Evolutionary conservation across 106 monocot species (phyloP).

Genomic region (Chionographis japonica): DNA sequence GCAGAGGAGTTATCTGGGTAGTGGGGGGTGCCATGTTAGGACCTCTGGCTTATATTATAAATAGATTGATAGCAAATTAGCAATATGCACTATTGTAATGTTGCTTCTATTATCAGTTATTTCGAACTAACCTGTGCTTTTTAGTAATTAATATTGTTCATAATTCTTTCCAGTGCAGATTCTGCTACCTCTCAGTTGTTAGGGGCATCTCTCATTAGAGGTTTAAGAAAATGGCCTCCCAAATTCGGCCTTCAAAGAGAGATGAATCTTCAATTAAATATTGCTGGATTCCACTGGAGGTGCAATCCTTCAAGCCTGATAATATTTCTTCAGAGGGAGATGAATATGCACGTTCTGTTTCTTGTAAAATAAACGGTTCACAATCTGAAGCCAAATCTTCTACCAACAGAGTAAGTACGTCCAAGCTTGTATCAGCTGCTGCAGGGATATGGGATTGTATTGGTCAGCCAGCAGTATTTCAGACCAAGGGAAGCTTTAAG

Average conservation of each 20-base stretch:
- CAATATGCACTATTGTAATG: too few species aligned
- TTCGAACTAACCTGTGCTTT: too few species aligned
- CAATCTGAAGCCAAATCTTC: slow-evolving; percentile 17
- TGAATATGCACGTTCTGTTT: slow-evolving; percentile 3
- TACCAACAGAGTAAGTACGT: slow-evolving; percentile 34
- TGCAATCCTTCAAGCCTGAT: slow-evolving; percentile 20
- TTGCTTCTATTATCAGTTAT: too few species aligned
- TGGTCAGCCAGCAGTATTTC: slow-evolving; percentile 34
- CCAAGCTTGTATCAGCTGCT: slow-evolving; percentile 47
- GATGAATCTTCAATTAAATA: slow-evolving; percentile 42
- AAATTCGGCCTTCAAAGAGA: slow-evolving; percentile 17
- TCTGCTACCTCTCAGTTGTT: not conserved
- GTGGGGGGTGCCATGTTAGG: too few species aligned
- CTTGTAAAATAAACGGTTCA: slow-evolving; percentile 9
- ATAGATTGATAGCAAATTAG: too few species aligned
- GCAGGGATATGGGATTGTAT: slow-evolving; percentile 61
- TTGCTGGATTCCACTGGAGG: slow-evolving; percentile 42
- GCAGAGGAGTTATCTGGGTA: too few species aligned
- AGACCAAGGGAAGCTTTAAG: slow-evolving; percentile 14
- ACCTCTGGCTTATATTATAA: too few species aligned
- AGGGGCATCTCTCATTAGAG: not conserved
- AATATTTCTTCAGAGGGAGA: not conserved
- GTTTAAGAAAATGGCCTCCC: slow-evolving; percentile 33
- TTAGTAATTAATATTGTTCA: not conserved
- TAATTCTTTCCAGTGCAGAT: not conserved